Percentiles rank a stretch among this genome's conserved stretches.
Evolutionary conservation across 139 green algal species (phyloP).

Genomic region (Chlamydomonas schloesseri): DNA sequence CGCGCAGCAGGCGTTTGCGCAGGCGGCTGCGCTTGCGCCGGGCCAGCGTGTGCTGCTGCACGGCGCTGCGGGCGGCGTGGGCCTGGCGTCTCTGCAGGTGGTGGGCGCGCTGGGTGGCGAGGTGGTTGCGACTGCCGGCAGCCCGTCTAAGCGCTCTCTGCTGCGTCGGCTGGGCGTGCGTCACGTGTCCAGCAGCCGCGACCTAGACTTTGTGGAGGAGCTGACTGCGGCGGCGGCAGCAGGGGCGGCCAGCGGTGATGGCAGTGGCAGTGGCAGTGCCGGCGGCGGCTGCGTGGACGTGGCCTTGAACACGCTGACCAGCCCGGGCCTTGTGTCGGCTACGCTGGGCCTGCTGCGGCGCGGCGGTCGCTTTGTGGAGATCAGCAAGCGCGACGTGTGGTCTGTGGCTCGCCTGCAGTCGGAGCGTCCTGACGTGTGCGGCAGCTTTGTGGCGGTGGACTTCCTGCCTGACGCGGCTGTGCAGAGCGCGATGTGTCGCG

Average conservation of each 20-base stretch:
- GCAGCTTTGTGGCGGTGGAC: slow-evolving; percentile 85
- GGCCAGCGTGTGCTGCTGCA: slow-evolving; percentile 79
- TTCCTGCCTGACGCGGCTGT: slow-evolving; percentile 76
- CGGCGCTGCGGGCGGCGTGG: slow-evolving; percentile 85
- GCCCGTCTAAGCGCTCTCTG: slow-evolving; percentile 76
- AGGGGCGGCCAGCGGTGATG: too few species aligned
- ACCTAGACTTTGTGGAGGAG: slow-evolving; percentile 57
- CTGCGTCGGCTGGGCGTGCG: slow-evolving; percentile 69
- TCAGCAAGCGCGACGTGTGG: slow-evolving; percentile 93
- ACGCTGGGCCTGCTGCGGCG: slow-evolving; percentile 64
- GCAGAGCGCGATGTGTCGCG: slow-evolving; percentile 37
- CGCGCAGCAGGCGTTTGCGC: slow-evolving; percentile 49
- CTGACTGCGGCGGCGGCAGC: slow-evolving; percentile 6
- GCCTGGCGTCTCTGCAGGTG: slow-evolving; percentile 79
- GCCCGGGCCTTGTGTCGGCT: slow-evolving; percentile 81
- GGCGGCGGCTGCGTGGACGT: slow-evolving; percentile 67
- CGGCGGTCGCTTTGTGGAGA: slow-evolving; percentile 85
- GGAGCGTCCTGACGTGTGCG: slow-evolving; percentile 85
- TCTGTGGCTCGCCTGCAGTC: slow-evolving; percentile 64
- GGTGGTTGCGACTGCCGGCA: slow-evolving; percentile 76
- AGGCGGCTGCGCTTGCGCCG: slow-evolving; percentile 56
- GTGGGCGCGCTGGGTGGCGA: slow-evolving; percentile 46
- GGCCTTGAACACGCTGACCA: slow-evolving; percentile 89
- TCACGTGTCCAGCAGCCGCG: slow-evolving; percentile 54
- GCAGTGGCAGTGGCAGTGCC: too few species aligned